These are phyloP conservation scores for Penicillium alfredii DNA, from an alignment of 495 filamentous ascomycete genomes.

Conservation along the genomic window DNA sequence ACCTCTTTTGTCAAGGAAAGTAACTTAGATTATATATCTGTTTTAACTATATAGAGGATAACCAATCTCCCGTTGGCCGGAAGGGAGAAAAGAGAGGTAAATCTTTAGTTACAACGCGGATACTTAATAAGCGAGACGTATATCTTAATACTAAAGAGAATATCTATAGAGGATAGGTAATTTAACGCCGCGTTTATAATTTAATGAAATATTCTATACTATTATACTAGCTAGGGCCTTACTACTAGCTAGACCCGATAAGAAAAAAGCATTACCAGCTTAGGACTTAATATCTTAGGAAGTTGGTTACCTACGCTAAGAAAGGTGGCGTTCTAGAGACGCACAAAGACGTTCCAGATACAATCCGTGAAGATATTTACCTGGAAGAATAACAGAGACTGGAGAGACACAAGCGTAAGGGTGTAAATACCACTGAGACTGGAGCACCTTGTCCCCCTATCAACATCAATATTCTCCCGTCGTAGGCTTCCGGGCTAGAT, in stretches of 20 bases:
- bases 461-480: conserved; percentile 14
- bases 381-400: conserved; percentile 18
- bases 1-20: conserved; percentile 9
- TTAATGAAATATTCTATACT: conserved; percentile 19
- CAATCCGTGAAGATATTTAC: conserved; percentile 11
- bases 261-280: conserved; percentile 24
- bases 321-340: conserved; percentile 9
- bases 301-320: conserved; percentile 12
- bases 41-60: conserved; percentile 14
- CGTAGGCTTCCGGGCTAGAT: too few species aligned
- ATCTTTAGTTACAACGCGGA: conserved; percentile 7
- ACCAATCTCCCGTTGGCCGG: neutral
- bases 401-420: conserved; percentile 6
- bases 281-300: conserved; percentile 12
- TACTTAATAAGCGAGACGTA: conserved; percentile 11
- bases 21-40: conserved; percentile 12
- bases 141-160: conserved; percentile 15
- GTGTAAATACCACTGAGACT: neutral
- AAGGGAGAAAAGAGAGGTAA: conserved; percentile 10
- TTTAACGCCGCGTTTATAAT: conserved; percentile 20
- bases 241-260: conserved; percentile 22
- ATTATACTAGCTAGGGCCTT: conserved; percentile 12
- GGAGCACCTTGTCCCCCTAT: conserved; percentile 7
- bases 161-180: conserved; percentile 5
- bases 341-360: conserved; percentile 18